phyloP scores from a whole-genome alignment of 179 eudicot species.

The Spergularia azorica region DNA sequence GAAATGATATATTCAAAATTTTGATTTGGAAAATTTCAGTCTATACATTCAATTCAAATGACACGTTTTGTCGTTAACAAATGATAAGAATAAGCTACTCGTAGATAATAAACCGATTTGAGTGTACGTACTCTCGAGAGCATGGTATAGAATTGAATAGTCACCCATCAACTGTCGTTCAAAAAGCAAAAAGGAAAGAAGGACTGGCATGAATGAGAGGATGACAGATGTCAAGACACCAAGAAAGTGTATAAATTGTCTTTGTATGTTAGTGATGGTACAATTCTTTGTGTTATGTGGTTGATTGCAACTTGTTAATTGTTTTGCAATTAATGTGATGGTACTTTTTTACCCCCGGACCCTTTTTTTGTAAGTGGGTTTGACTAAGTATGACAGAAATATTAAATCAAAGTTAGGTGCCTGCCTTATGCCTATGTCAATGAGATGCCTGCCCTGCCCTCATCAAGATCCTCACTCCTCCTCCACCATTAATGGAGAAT shows the following conservation, averaged over 20 bases:
- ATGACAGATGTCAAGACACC: conserved; percentile 24
- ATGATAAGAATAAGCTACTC: too few species aligned
- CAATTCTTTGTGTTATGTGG: conserved; percentile 6
- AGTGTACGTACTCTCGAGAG: too few species aligned
- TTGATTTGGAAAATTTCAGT: too few species aligned
- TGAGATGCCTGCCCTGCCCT: neutral
- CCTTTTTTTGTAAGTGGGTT: conserved; percentile 29
- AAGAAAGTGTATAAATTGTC: conserved; percentile 8
- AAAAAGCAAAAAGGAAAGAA: neutral
- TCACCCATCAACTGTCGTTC: too few species aligned
- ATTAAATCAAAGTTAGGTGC: conserved; percentile 25
- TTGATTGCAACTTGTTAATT: neutral
- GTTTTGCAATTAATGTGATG: conserved; percentile 5
- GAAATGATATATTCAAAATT: too few species aligned
- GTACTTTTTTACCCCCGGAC: conserved; percentile 9
- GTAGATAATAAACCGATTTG: too few species aligned
- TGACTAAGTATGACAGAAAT: conserved; percentile 26
- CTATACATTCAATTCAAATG: too few species aligned
- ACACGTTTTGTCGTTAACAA: too few species aligned
- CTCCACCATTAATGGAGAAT: conserved; percentile 15
- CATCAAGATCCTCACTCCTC: conserved; percentile 11
- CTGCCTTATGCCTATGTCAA: conserved; percentile 12
- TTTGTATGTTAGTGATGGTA: conserved; percentile 8
- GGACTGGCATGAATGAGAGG: conserved; percentile 11
- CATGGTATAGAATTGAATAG: too few species aligned